phyloP scores from a whole-genome alignment of 2,329 filamentous ascomycete species.

The Elsinoe perseae region DNA sequence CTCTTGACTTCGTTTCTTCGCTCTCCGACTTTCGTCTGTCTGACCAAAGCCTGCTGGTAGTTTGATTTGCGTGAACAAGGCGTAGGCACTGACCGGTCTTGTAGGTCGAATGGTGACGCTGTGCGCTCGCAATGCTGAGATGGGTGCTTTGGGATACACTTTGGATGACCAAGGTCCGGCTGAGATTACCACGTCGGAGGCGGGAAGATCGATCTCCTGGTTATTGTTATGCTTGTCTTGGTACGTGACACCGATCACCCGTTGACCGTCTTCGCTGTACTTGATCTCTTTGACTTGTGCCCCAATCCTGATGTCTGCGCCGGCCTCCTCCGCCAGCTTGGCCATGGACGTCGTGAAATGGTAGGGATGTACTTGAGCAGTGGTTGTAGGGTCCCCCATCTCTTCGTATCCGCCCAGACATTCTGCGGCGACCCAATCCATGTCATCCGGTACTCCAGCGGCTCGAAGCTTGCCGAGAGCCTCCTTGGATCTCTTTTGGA shows the following conservation, averaged over 20 bases:
- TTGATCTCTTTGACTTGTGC: constrained; percentile 60
- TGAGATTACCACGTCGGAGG: constrained; percentile 51
- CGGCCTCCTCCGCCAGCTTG: constrained; percentile 57
- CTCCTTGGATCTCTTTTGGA: constrained; percentile 48
- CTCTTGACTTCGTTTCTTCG: constrained; percentile 49
- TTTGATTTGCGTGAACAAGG: constrained; percentile 78
- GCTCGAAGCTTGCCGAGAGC: constrained; percentile 46
- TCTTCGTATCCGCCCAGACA: constrained; percentile 63
- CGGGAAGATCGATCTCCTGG: constrained; percentile 42
- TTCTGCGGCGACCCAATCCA: constrained; percentile 74
- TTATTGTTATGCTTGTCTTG: constrained; percentile 44
- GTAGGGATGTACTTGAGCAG: constrained; percentile 87
- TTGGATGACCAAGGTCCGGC: constrained; percentile 55
- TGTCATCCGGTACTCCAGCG: constrained; percentile 61
- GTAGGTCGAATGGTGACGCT: constrained; percentile 54
- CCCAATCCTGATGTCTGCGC: constrained; percentile 54
- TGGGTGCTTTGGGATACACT: constrained; percentile 49
- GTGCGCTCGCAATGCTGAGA: constrained; percentile 54
- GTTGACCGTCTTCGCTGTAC: constrained; percentile 37
- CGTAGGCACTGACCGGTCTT: constrained; percentile 59
- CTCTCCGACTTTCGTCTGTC: constrained; percentile 39
- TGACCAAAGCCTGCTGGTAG: constrained; percentile 59
- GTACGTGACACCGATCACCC: constrained; percentile 58
- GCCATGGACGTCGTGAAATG: constrained; percentile 84
- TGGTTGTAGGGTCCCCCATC: constrained; percentile 75